Conservation (phyloP, 345 rosid species). For the Sonneratia alba region DNA sequence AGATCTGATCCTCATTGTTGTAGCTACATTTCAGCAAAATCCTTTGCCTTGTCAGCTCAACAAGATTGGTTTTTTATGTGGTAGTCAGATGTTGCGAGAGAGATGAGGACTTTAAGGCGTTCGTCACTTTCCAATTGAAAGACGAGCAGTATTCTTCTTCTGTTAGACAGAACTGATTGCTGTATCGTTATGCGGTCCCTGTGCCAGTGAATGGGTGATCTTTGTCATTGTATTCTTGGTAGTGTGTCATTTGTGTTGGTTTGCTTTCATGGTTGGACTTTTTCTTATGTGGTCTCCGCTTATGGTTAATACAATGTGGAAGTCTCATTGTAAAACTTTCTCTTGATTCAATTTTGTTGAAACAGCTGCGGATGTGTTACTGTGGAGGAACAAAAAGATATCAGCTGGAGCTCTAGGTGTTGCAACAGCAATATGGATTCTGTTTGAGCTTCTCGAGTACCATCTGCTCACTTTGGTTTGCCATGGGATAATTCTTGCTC, state of each 20-base stretch:
- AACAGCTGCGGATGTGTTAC: conserved; percentile 49
- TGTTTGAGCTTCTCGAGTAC: conserved; percentile 74
- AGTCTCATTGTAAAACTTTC: no score
- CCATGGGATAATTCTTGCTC: conserved; percentile 57
- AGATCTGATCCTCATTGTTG: not conserved
- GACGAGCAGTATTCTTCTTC: not conserved
- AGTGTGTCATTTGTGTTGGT: not conserved
- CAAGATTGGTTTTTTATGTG: not conserved
- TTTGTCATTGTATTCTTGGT: not conserved
- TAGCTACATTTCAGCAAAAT: not conserved
- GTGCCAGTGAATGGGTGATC: not conserved
- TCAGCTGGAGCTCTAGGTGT: conserved; percentile 76
- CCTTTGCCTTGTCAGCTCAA: no score
- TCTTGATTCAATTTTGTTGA: not conserved
- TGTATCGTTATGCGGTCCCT: not conserved
- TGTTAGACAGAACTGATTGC: not conserved
- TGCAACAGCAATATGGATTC: conserved; percentile 66
- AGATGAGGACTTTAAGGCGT: not conserved
- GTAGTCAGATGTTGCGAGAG: not conserved
- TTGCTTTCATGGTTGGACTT: not conserved
- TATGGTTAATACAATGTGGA: not conserved
- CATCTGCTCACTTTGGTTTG: conserved; percentile 79
- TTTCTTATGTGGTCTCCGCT: not conserved
- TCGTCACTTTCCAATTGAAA: not conserved
- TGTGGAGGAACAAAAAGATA: conserved; percentile 97